phyloP scores from a whole-genome alignment of 345 rosid genomes.

The Aethionema arabicum region DNA sequence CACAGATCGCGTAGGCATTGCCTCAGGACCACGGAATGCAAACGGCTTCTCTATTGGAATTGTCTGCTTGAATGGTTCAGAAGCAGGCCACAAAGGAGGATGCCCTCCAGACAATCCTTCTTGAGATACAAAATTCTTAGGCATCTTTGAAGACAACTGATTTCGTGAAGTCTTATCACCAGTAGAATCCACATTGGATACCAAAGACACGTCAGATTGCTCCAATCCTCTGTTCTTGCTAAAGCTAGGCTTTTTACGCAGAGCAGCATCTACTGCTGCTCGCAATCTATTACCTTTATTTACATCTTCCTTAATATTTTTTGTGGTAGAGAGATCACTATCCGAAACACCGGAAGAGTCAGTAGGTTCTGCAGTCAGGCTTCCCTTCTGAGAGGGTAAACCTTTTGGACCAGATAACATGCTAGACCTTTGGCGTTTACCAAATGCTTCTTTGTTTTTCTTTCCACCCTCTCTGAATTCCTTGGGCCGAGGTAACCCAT shows the following conservation, averaged over 20 bases:
- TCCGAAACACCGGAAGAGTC: constrained; percentile 45
- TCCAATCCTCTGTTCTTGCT: constrained; percentile 55
- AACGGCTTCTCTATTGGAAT: constrained; percentile 40
- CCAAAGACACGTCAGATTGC: constrained; percentile 47
- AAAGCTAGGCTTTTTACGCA: constrained; percentile 71
- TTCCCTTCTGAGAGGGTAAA: constrained; percentile 45
- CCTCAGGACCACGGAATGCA: constrained; percentile 38
- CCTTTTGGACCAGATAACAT: constrained; percentile 44
- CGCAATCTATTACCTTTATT: constrained; percentile 60
- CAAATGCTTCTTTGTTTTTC: constrained; percentile 50
- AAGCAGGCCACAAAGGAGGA: constrained; percentile 33
- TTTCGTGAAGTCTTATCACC: constrained; percentile 49
- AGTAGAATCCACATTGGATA: constrained; percentile 42
- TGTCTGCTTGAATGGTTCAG: constrained; percentile 44
- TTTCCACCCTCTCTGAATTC: constrained; percentile 61
- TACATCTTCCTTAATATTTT: constrained; percentile 48
- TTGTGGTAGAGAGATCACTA: constrained; percentile 48
- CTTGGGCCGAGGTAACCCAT: constrained; percentile 48
- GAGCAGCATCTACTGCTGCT: constrained; percentile 81
- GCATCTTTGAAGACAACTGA: constrained; percentile 44
- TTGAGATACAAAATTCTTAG: constrained; percentile 38
- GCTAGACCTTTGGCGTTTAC: constrained; percentile 48
- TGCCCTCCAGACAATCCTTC: constrained; percentile 51
- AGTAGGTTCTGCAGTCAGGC: constrained; percentile 56
- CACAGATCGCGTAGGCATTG: constrained; percentile 32